These are phyloP conservation scores for Beauveria varroae DNA, from an alignment of 2,329 filamentous ascomycete species.

Conservation along the genomic window DNA sequence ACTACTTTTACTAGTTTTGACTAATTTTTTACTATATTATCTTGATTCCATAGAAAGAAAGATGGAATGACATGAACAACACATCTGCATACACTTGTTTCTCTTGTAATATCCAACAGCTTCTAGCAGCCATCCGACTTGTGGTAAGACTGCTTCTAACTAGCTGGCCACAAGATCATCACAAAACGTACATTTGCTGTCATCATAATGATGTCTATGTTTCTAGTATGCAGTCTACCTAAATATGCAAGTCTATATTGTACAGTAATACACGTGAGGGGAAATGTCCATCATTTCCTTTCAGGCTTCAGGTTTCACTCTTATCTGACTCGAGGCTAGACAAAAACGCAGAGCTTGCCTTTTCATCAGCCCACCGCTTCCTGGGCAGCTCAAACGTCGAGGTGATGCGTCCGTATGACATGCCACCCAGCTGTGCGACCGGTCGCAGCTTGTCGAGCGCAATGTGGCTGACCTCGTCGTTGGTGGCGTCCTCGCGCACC, in stretches of 20 bases:
- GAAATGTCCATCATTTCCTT: neutral
- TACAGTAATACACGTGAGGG: neutral
- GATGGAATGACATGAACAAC: neutral
- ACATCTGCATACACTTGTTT: neutral
- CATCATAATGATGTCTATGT: neutral
- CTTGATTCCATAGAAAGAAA: neutral
- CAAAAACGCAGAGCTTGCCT: conserved; percentile 14
- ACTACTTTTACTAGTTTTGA: too few species aligned
- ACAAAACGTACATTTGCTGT: neutral
- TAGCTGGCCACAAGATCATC: neutral
- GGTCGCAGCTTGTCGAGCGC: conserved; percentile 19
- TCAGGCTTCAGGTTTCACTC: neutral
- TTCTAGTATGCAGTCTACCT: neutral
- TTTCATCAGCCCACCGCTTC: conserved; percentile 18
- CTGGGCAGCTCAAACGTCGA: conserved; percentile 21
- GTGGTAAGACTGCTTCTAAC: neutral
- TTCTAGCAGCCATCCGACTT: neutral
- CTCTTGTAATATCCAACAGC: neutral
- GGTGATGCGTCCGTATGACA: conserved; percentile 19
- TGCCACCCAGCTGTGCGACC: conserved; percentile 19
- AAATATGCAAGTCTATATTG: neutral
- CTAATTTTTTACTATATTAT: neutral
- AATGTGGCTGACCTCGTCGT: conserved; percentile 17
- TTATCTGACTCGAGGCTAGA: conserved; percentile 10
- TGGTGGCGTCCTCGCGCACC: conserved; percentile 20